A percentile compares a stretch with the other conserved stretches of the same genome.
Conservation (phyloP, 495 filamentous ascomycete species). For the Hypoxylon rickii region DNA sequence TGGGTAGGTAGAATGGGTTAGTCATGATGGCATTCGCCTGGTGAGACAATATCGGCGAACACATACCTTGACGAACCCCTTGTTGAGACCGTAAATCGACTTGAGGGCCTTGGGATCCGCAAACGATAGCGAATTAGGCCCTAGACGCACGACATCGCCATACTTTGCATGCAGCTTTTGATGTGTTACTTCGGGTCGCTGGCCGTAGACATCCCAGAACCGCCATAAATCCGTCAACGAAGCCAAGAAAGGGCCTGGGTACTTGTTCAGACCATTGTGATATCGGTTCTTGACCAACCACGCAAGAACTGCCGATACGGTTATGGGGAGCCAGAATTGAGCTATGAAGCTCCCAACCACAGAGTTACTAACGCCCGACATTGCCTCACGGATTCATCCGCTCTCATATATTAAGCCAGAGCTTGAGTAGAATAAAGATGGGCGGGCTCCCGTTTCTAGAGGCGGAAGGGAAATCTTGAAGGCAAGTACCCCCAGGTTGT, state of each 20-base stretch:
- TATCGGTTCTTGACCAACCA: conserved; percentile 63
- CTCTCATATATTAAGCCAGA: conserved; percentile 12
- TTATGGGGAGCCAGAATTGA: conserved; percentile 55
- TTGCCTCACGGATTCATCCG: conserved; percentile 19
- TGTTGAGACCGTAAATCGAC: conserved; percentile 79
- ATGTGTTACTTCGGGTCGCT: conserved; percentile 67
- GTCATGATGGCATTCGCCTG: background rate
- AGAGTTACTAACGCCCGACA: conserved; percentile 25
- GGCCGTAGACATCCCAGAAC: conserved; percentile 64
- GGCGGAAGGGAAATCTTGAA: conserved; percentile 2
- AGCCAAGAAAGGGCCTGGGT: conserved; percentile 70
- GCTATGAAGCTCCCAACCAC: conserved; percentile 43
- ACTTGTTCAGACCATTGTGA: conserved; percentile 63
- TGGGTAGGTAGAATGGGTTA: conserved; percentile 41
- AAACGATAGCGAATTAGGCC: conserved; percentile 70
- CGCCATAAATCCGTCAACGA: conserved; percentile 72
- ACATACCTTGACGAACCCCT: conserved; percentile 75
- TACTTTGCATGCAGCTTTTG: conserved; percentile 69
- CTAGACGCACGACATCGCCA: conserved; percentile 71
- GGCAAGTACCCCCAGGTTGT: conserved; percentile 18
- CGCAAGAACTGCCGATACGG: conserved; percentile 35
- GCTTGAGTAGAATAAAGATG: conserved; percentile 1
- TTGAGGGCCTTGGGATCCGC: conserved; percentile 69
- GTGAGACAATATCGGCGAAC: conserved; percentile 8
- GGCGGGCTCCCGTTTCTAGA: background rate